Percentiles rank a stretch among this genome's conserved stretches.
Evolutionary conservation across 176 grass and related monocot species (phyloP).

Genomic region (Eleusine indica): DNA sequence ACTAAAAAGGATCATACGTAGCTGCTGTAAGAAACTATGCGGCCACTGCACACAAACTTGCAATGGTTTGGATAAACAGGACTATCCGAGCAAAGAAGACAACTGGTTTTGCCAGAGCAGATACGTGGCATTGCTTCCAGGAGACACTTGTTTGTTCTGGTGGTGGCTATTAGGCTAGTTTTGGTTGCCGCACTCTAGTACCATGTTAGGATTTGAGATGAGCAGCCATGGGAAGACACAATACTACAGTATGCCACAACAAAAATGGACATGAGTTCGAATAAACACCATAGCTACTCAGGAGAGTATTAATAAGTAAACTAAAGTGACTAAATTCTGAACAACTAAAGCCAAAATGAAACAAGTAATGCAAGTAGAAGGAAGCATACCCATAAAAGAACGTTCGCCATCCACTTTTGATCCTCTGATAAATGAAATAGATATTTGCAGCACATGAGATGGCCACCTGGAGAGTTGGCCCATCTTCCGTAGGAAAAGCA

Average conservation of each 20-base stretch:
- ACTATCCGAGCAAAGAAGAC: not conserved
- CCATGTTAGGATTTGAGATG: not conserved
- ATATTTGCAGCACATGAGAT: conserved; percentile 78
- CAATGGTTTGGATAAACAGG: not conserved
- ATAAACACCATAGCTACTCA: not conserved
- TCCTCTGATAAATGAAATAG: conserved; percentile 84
- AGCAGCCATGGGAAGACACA: not conserved
- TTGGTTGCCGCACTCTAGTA: not conserved
- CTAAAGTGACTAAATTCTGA: not conserved
- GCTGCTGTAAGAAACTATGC: not conserved
- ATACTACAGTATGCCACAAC: not conserved
- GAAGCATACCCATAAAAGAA: conserved; percentile 87
- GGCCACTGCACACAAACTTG: not conserved
- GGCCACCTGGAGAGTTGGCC: conserved; percentile 87
- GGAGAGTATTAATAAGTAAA: conserved; percentile 17
- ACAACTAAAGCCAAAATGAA: conserved; percentile 30
- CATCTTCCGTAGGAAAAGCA: conserved; percentile 85
- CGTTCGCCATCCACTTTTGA: conserved; percentile 66
- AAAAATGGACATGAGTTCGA: not conserved
- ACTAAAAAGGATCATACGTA: too few relatives aligned
- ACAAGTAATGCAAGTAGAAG: conserved; percentile 31
- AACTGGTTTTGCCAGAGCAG: not conserved
- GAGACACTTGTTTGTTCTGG: not conserved
- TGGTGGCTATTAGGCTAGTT: not conserved
- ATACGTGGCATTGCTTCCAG: not conserved